Evolutionary conservation across 2,329 filamentous ascomycete species (phyloP).

Genomic region (Phaeoacremonium minimum): DNA sequence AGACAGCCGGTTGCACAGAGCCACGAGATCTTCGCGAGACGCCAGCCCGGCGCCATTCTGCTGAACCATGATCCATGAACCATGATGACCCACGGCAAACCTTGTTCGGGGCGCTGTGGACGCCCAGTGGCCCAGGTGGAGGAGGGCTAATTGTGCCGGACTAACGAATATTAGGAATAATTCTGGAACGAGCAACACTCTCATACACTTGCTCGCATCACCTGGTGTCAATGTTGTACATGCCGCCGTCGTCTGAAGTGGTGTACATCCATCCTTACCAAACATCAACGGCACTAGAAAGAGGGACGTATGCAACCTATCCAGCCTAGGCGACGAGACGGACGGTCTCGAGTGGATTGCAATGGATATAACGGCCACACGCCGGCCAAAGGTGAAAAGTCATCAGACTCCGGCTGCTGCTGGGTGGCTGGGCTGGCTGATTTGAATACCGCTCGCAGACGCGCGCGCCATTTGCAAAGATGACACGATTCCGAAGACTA

Average conservation of each 20-base stretch:
- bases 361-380: no score
- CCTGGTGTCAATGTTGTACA: not conserved
- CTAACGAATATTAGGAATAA: slow-evolving; percentile 9
- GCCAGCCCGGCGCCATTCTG: not conserved
- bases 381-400: no score
- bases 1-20: no score
- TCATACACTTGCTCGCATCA: not conserved
- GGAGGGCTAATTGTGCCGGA: slow-evolving; percentile 1
- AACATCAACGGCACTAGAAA: no score
- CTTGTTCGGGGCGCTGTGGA: slow-evolving; percentile 1
- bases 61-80: not conserved
- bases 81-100: slow-evolving; percentile 2
- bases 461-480: not conserved
- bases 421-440: no score
- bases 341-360: no score
- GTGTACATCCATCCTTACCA: no score
- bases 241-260: slow-evolving; percentile 1
- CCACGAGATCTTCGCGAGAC: not conserved
- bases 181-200: slow-evolving; percentile 12
- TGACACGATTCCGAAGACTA: not conserved
- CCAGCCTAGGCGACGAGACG: no score
- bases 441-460: slow-evolving; percentile 39
- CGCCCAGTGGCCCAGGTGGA: slow-evolving; percentile 1
- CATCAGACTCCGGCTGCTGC: no score
- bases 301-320: no score